Percentiles rank a stretch among this genome's conserved stretches.
Conservation (phyloP, 2,329 filamentous ascomycete genomes). For the Thermoascus crustaceus region DNA sequence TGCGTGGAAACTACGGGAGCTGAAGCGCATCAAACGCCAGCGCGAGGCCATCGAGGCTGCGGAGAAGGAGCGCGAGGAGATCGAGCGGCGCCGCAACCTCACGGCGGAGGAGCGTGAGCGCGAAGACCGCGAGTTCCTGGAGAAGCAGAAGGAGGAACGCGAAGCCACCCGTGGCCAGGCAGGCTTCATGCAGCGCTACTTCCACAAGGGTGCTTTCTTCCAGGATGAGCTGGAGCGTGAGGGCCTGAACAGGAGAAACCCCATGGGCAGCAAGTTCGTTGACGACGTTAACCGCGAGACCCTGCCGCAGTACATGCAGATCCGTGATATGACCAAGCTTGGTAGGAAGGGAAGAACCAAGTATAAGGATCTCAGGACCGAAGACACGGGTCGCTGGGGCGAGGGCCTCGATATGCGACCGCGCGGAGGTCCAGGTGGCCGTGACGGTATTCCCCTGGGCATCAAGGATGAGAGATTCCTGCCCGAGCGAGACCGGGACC, state of each 20-base stretch:
- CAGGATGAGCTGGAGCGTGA: constrained; percentile 69
- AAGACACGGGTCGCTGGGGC: constrained; percentile 86
- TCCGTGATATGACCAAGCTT: constrained; percentile 86
- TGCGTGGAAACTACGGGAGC: constrained; percentile 88
- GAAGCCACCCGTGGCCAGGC: constrained; percentile 71
- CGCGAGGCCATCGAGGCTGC: constrained; percentile 73
- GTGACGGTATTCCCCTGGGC: constrained; percentile 27
- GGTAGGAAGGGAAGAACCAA: constrained; percentile 86
- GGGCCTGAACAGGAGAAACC: constrained; percentile 68
- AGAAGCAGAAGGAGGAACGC: constrained; percentile 66
- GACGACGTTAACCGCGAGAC: constrained; percentile 82
- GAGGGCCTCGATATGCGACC: constrained; percentile 24
- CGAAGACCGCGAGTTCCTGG: constrained; percentile 74
- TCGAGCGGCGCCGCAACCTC: constrained; percentile 79
- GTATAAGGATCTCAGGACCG: constrained; percentile 77
- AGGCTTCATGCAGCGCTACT: constrained; percentile 90
- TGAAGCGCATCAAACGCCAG: constrained; percentile 80
- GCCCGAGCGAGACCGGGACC: too few species aligned
- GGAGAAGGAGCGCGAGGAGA: constrained; percentile 79
- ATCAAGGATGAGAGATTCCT: constrained; percentile 40
- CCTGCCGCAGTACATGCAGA: constrained; percentile 83
- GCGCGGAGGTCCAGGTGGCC: constrained; percentile 18
- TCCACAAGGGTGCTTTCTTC: constrained; percentile 94
- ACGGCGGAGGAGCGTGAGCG: constrained; percentile 76
- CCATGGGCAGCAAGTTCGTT: constrained; percentile 75